Evolutionary conservation across 805 yeast genomes (phyloP), one percentile per base, ranked within the genome.

Genomic region (Wickerhamomyces strasburgensis): DNA sequence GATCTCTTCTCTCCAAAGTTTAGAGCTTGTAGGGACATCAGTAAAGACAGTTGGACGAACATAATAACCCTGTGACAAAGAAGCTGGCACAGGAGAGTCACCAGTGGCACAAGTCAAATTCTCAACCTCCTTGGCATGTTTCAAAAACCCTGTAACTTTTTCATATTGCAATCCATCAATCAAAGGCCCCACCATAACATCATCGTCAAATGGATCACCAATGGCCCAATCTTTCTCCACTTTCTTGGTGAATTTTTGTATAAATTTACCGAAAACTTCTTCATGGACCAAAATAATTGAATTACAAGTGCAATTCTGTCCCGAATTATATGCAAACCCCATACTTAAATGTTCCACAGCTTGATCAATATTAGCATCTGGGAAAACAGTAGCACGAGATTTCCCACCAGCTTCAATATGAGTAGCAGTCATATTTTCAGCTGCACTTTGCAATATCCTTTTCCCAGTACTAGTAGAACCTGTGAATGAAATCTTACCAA

Each of bases 21-120:
- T 66, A 75, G 80, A 79, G 23, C 69, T 58, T 43, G 80, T 79
- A 37, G 67, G 70, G 33, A 83, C 86, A 51, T 83, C 84, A 18
- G 80, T 70, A 50, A 85, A 84, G 29, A 86, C 68, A 4, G 94
- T 84, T 40, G 95, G 95, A 50, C 75, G 71, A 48, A 85, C 67
- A 58, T 64, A 86, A 62, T 61, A 84, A 5, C 94, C 95, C 39
- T 65, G 15, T 19, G 28, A n/a, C 17, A 63, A 67, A 9, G 48
- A 40, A 14, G 43, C 43, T 5, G 19, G 13, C n/a, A 38, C 29
- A 13, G 42, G 37, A 23, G 39, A 40, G 34, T 61, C 62, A 35
- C 70, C 73, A 24, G 77, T 73, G 21, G 34, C 29, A 11, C 65
- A 46, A 31, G 68, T 37, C 25, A 64, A 58, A n/a, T 75, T 76